Conservation (phyloP, 306 rosid genomes). For the Bauhinia variegata region DNA sequence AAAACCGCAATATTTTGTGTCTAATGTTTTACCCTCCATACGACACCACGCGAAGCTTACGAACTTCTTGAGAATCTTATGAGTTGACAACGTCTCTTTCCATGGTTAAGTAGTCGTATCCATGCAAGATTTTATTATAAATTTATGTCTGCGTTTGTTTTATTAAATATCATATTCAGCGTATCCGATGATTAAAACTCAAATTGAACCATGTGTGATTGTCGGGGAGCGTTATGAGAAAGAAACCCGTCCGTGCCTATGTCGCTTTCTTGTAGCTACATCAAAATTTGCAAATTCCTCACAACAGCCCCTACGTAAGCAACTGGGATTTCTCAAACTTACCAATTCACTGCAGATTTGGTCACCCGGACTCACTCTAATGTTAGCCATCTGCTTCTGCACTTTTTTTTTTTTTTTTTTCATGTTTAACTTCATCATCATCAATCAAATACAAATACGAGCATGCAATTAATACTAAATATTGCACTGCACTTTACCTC, state of each 20-base stretch:
- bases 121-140: conserved; percentile 12
- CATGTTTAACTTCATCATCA: too few relatives aligned
- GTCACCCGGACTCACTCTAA: too few relatives aligned
- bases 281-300: conserved; percentile 29
- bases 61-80: background rate
- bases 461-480: too few relatives aligned
- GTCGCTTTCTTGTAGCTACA: conserved; percentile 50
- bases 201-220: too few relatives aligned
- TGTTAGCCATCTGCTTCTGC: too few relatives aligned
- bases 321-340: conserved; percentile 39
- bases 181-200: conserved; percentile 7
- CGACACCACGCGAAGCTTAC: conserved; percentile 1
- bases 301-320: too few relatives aligned
- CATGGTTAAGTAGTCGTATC: conserved; percentile 18
- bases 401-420: too few relatives aligned
- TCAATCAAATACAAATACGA: too few relatives aligned
- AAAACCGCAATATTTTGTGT: conserved; percentile 9
- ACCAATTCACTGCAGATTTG: conserved; percentile 7
- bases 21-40: background rate
- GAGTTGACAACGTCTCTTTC: conserved; percentile 30
- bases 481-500: too few relatives aligned
- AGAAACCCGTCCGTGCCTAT: conserved; percentile 27
- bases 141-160: background rate
- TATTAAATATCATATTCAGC: too few relatives aligned
- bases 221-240: too few relatives aligned